Evolutionary conservation across 805 yeast species (phyloP).

Genomic region (Groenewaldozyma salmanticensis): DNA sequence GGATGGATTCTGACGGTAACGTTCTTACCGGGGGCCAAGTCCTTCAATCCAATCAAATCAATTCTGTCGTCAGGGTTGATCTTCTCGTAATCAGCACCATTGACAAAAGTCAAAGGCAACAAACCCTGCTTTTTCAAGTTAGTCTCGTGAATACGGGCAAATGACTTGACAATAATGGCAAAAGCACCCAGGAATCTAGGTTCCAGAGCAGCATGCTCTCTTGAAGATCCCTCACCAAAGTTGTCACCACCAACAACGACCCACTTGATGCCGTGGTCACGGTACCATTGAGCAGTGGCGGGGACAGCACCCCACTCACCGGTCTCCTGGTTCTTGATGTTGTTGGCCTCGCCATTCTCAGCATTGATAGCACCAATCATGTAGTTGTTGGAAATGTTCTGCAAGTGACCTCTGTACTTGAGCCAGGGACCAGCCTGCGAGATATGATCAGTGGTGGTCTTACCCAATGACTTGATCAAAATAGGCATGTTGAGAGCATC

Average conservation of each 20-base stretch:
- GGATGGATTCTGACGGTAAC: constrained; percentile 65
- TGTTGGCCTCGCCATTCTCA: constrained; percentile 90
- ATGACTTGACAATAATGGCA: constrained; percentile 94
- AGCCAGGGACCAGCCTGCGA: constrained; percentile 99
- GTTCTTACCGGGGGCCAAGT: constrained; percentile 87
- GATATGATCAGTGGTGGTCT: constrained; percentile 98
- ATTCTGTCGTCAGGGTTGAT: constrained; percentile 84
- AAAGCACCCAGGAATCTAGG: constrained; percentile 98
- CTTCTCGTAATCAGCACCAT: constrained; percentile 86
- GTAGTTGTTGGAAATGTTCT: constrained; percentile 96
- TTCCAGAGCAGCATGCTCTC: constrained; percentile 99
- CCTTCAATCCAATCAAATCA: constrained; percentile 74
- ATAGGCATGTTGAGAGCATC: constrained; percentile 84
- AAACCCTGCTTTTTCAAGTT: constrained; percentile 99
- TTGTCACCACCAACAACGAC: constrained; percentile 74
- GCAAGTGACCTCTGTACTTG: constrained; percentile 98
- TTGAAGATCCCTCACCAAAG: constrained; percentile 99
- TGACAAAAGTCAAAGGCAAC: constrained; percentile 87
- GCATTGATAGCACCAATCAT: constrained; percentile 99
- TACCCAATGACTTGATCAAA: constrained; percentile 90
- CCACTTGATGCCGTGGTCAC: constrained; percentile 15
- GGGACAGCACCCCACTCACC: constrained; percentile 93
- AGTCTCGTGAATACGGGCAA: constrained; percentile 98
- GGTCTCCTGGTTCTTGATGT: constrained; percentile 79
- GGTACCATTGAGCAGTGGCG: constrained; percentile 62